Evolutionary conservation across 805 yeast genomes (phyloP).

Genomic region (Yarrowia sp.): DNA sequence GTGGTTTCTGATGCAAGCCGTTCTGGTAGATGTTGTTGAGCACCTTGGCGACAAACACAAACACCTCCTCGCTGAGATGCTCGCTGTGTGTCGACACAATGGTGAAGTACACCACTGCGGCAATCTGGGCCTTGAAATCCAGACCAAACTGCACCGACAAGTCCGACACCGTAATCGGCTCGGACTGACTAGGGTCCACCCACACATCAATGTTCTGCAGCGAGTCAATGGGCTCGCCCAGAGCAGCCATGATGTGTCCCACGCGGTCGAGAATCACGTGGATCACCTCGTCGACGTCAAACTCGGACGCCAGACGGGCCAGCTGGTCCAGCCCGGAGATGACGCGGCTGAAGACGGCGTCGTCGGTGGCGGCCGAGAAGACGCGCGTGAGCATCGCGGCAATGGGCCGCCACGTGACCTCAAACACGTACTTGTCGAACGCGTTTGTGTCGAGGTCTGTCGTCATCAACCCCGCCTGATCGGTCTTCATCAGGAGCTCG

Average conservation of each 20-base stretch:
- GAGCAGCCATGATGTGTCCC: slow-evolving; percentile 62
- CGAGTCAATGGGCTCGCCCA: slow-evolving; percentile 50
- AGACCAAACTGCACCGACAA: slow-evolving; percentile 80
- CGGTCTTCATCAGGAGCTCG: slow-evolving; percentile 36
- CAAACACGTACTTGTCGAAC: slow-evolving; percentile 73
- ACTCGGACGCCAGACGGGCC: slow-evolving; percentile 69
- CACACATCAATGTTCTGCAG: slow-evolving; percentile 39
- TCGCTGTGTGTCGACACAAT: slow-evolving; percentile 40
- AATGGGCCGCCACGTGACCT: slow-evolving; percentile 59
- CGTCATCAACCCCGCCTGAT: slow-evolving; percentile 30
- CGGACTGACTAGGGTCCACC: slow-evolving; percentile 50
- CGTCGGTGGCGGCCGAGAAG: slow-evolving; percentile 85
- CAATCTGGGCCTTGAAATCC: slow-evolving; percentile 87
- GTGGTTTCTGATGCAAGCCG: slow-evolving; percentile 3
- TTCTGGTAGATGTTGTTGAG: slow-evolving; percentile 21
- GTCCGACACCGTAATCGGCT: slow-evolving; percentile 70
- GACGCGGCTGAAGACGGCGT: slow-evolving; percentile 80
- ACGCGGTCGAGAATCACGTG: slow-evolving; percentile 16
- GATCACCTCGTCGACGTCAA: slow-evolving; percentile 53
- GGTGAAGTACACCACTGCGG: slow-evolving; percentile 81
- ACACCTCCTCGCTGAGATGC: background rate
- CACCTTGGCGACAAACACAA: slow-evolving; percentile 2
- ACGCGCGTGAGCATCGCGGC: slow-evolving; percentile 71
- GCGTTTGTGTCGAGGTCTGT: slow-evolving; percentile 37
- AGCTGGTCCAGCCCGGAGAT: slow-evolving; percentile 86